Evolutionary conservation across 306 rosid genomes (phyloP).

Genomic region (Adenanthera pavonina): DNA sequence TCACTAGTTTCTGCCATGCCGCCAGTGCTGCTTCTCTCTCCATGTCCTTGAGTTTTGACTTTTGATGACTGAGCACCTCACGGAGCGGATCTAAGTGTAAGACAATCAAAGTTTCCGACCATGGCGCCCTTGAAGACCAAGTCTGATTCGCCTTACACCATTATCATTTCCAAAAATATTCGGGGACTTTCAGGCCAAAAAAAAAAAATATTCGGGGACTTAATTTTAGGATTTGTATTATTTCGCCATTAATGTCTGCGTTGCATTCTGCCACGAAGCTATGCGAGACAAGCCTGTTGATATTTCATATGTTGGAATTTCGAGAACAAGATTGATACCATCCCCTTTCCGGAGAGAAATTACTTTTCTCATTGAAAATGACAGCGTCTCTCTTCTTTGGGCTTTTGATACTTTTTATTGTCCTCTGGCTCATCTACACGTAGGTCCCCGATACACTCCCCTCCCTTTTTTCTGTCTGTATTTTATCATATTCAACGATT

Average conservation of each 20-base stretch:
- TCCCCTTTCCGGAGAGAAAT: conserved; percentile 34
- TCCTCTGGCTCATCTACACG: conserved; percentile 64
- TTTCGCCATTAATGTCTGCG: conserved; percentile 4
- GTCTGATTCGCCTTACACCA: conserved; percentile 32
- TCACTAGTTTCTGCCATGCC: not conserved
- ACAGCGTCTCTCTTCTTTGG: conserved; percentile 62
- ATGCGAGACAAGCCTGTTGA: conserved; percentile 33
- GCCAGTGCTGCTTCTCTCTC: conserved; percentile 6
- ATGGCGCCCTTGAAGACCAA: conserved; percentile 50
- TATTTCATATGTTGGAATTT: conserved; percentile 40
- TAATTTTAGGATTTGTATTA: conserved; percentile 37
- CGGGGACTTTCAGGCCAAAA: too few species aligned
- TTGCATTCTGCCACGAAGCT: conserved; percentile 37
- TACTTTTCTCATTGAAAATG: conserved; percentile 49
- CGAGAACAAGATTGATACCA: conserved; percentile 34
- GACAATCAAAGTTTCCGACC: conserved; percentile 46
- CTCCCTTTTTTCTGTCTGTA: not conserved
- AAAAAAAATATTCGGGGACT: not conserved
- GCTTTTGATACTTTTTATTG: conserved; percentile 57
- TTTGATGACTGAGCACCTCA: conserved; percentile 51
- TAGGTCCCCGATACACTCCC: conserved; percentile 42
- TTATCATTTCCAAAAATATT: conserved; percentile 19
- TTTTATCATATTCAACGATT: conserved; percentile 17
- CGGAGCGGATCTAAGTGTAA: conserved; percentile 66
- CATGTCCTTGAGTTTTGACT: not conserved